phyloP scores from a whole-genome alignment of 2,329 filamentous ascomycete genomes.

The Fusarium pseudonygamai region DNA sequence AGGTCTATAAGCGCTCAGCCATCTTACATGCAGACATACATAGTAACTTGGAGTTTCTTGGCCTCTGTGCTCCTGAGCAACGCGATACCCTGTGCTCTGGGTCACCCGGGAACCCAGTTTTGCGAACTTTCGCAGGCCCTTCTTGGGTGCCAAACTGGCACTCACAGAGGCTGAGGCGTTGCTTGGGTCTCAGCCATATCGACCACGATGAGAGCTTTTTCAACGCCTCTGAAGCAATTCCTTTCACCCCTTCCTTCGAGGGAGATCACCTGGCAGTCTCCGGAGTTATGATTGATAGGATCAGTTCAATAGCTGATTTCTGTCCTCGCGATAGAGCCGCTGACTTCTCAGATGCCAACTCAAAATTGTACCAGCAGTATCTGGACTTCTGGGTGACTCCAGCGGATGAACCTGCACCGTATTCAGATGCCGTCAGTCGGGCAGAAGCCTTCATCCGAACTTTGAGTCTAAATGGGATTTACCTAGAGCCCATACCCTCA shows the following conservation, averaged over 20 bases:
- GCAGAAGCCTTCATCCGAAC: neutral
- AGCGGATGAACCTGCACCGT: neutral
- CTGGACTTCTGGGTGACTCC: neutral
- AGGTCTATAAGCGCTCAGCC: neutral
- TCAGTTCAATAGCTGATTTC: neutral
- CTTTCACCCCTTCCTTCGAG: neutral
- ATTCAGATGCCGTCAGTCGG: neutral
- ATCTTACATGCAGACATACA: neutral
- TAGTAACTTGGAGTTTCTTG: neutral
- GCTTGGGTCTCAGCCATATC: neutral
- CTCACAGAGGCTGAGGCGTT: neutral
- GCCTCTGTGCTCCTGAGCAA: neutral
- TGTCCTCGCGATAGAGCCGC: neutral
- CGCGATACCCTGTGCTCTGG: neutral
- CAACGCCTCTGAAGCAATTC: neutral
- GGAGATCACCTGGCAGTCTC: neutral
- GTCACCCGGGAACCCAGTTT: neutral
- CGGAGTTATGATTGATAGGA: neutral
- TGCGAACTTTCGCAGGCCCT: neutral
- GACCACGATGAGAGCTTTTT: neutral
- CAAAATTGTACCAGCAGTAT: neutral
- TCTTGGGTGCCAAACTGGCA: neutral
- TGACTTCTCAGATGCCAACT: neutral
- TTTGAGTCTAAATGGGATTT: neutral
- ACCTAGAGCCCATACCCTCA: neutral